Conservation (phyloP, 2,329 filamentous ascomycete genomes). For the Penicillium frequentans region DNA sequence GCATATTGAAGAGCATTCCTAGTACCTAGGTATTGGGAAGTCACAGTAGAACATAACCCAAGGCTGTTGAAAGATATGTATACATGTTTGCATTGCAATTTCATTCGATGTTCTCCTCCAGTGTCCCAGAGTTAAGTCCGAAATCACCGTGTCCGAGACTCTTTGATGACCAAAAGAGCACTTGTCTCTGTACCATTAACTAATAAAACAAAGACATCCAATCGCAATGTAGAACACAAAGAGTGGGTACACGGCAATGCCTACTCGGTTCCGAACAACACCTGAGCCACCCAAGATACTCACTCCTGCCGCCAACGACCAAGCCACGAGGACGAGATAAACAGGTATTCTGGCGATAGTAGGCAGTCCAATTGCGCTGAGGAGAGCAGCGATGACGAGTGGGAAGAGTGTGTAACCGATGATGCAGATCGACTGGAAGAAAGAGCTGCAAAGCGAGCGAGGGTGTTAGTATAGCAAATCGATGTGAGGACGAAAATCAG, state of each 20-base stretch:
- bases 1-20: too few relatives aligned
- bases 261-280: conserved; percentile 91
- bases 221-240: conserved; percentile 93
- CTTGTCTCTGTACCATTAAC: conserved; percentile 48
- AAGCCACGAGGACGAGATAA: conserved; percentile 82
- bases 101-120: neutral
- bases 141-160: neutral
- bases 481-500: neutral
- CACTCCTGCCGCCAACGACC: conserved; percentile 92
- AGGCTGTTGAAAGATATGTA: conserved; percentile 3
- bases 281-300: conserved; percentile 95
- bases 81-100: conserved; percentile 5
- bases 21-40: neutral
- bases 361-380: conserved; percentile 79
- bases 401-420: conserved; percentile 99
- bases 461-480: conserved; percentile 17
- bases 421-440: conserved; percentile 95
- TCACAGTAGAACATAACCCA: neutral
- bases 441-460: conserved; percentile 65
- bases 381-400: conserved; percentile 84
- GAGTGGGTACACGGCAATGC: conserved; percentile 89
- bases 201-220: conserved; percentile 96
- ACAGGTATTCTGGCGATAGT: conserved; percentile 84
- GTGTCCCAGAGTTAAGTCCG: neutral
- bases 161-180: neutral